These are phyloP conservation scores for Zea mays DNA, from an alignment of 176 grass and related monocot species.

Conservation along the genomic window DNA sequence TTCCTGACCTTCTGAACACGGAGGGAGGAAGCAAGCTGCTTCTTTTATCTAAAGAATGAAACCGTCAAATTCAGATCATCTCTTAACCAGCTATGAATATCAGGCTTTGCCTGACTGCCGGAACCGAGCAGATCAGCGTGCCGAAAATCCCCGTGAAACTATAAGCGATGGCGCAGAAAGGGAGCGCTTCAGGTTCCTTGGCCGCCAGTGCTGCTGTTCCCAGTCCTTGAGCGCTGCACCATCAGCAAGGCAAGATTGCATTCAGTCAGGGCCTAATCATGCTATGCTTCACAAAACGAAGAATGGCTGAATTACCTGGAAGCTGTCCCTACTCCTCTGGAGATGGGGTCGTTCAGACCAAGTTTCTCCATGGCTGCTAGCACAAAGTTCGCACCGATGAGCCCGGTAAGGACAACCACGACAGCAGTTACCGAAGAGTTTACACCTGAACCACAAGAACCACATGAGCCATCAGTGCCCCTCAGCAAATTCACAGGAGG, in stretches of 20 bases:
- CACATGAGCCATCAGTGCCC: neutral
- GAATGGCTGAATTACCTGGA: conserved; percentile 56
- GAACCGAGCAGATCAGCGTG: conserved; percentile 71
- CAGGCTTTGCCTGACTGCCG: conserved; percentile 79
- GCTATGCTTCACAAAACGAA: neutral
- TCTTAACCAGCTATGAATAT: conserved; percentile 65
- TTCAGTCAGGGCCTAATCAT: neutral
- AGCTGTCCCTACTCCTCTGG: conserved; percentile 87
- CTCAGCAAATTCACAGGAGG: neutral
- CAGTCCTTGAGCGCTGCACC: conserved; percentile 75
- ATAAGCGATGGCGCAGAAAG: conserved; percentile 93
- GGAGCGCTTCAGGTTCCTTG: conserved; percentile 88
- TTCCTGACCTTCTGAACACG: neutral
- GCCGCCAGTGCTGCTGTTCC: conserved; percentile 89
- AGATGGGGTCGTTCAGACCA: conserved; percentile 77
- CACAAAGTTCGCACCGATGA: conserved; percentile 91
- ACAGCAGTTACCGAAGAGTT: conserved; percentile 86
- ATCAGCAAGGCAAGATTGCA: neutral
- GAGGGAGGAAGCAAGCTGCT: neutral
- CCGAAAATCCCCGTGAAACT: conserved; percentile 76
- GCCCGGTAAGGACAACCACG: conserved; percentile 83
- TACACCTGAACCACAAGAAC: conserved; percentile 41
- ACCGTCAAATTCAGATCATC: neutral
- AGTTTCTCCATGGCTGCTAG: conserved; percentile 86
- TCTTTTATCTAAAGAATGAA: neutral